Conservation (phyloP, 768 basidiomycete species). For the Russula earlei region DNA sequence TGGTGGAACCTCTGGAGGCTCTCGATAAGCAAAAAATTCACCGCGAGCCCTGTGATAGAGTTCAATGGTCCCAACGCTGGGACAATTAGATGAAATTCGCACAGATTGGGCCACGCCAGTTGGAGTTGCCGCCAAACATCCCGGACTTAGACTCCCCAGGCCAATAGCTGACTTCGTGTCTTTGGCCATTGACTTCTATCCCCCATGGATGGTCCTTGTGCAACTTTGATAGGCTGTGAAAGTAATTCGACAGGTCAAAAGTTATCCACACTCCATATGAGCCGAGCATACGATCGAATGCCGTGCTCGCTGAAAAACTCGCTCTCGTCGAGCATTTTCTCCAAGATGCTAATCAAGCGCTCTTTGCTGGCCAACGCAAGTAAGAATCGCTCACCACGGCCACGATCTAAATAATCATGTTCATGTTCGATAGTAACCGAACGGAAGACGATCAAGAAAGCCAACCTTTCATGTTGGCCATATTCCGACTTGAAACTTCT, state of each 20-base stretch:
- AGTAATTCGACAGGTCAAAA: neutral
- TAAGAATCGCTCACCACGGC: slow-evolving; percentile 78
- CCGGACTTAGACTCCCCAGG: slow-evolving; percentile 94
- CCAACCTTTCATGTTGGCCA: slow-evolving; percentile 90
- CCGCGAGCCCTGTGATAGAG: slow-evolving; percentile 67
- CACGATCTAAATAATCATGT: slow-evolving; percentile 26
- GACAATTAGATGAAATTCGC: slow-evolving; percentile 21
- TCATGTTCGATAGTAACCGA: slow-evolving; percentile 26
- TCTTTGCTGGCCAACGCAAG: slow-evolving; percentile 91
- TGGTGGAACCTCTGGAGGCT: slow-evolving; percentile 95
- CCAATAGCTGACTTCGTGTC: slow-evolving; percentile 93
- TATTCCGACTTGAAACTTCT: slow-evolving; percentile 79
- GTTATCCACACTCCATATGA: neutral
- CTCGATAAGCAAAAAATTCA: slow-evolving; percentile 93
- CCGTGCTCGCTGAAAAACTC: slow-evolving; percentile 96
- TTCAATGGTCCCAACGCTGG: slow-evolving; percentile 3
- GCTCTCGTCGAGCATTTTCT: slow-evolving; percentile 95
- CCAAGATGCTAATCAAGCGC: slow-evolving; percentile 73
- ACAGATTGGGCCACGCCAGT: slow-evolving; percentile 92
- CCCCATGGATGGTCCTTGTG: slow-evolving; percentile 93
- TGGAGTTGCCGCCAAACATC: slow-evolving; percentile 99
- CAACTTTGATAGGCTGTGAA: slow-evolving; percentile 68
- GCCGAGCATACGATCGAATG: slow-evolving; percentile 73
- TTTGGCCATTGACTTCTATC: slow-evolving; percentile 87
- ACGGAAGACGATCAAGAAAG: neutral